Percentiles rank a stretch among this genome's conserved stretches.
phyloP scores from a whole-genome alignment of 352 stramenopile genomes.

The Pythium oligandrum region DNA sequence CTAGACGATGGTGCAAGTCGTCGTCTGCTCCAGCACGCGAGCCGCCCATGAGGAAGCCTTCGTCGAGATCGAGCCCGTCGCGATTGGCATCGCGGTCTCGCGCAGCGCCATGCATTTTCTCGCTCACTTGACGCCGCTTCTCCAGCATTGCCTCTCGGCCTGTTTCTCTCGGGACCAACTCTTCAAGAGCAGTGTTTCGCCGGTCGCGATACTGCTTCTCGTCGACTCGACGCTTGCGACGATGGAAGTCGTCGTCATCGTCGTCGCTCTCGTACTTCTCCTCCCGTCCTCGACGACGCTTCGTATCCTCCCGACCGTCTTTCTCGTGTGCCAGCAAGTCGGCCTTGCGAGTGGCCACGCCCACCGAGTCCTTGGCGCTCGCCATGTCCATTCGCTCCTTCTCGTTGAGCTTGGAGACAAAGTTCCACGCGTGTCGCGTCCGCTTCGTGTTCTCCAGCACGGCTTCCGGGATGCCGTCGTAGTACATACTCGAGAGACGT shows the following conservation, averaged over 20 bases:
- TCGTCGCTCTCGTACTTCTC: conserved; percentile 4
- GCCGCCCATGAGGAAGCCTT: conserved; percentile 65
- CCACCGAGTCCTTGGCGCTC: conserved; percentile 63
- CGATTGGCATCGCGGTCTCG: conserved; percentile 52
- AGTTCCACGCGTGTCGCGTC: conserved; percentile 69
- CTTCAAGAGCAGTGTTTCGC: conserved; percentile 44
- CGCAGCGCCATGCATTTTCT: conserved; percentile 53
- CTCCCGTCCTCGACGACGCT: background rate
- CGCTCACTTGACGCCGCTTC: conserved; percentile 37
- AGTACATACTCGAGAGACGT: conserved; percentile 55
- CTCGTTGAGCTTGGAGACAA: conserved; percentile 53
- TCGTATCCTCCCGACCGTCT: background rate
- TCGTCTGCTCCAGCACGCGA: conserved; percentile 8
- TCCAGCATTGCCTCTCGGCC: conserved; percentile 60
- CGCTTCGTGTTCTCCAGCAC: conserved; percentile 65
- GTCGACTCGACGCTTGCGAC: conserved; percentile 12
- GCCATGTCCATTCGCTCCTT: conserved; percentile 55
- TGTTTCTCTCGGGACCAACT: conserved; percentile 55
- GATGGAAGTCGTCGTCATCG: conserved; percentile 16
- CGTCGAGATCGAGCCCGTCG: conserved; percentile 62
- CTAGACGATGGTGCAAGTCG: conserved; percentile 40
- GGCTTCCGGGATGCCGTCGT: conserved; percentile 47
- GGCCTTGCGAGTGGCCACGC: conserved; percentile 54
- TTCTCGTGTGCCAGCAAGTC: conserved; percentile 25
- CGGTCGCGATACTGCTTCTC: conserved; percentile 31